phyloP scores from a whole-genome alignment of 768 basidiomycete species.

The Tricholoma terreum region DNA sequence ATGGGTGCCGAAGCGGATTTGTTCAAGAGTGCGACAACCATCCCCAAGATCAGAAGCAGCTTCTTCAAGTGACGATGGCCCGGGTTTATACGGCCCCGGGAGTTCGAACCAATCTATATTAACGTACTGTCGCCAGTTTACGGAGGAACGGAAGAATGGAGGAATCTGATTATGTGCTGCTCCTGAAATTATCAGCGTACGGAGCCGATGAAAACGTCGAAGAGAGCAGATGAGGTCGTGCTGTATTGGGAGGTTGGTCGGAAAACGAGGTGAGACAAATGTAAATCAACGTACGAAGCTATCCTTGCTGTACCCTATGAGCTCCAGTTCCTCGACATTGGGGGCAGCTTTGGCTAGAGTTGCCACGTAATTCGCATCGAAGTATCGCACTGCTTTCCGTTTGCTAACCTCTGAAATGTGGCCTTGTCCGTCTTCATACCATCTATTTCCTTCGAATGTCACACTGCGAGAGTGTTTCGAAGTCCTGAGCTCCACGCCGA shows the following conservation, averaged over 20 bases:
- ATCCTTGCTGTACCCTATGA: constrained; percentile 9
- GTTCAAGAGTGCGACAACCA: constrained; percentile 8
- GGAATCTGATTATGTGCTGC: neutral
- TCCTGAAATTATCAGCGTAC: neutral
- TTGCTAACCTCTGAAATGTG: neutral
- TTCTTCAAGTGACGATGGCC: constrained; percentile 1
- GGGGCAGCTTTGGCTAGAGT: constrained; percentile 5
- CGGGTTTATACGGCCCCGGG: neutral
- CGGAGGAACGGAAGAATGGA: constrained; percentile 3
- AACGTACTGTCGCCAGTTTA: neutral
- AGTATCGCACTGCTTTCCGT: neutral
- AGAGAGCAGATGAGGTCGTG: neutral
- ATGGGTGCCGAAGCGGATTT: neutral
- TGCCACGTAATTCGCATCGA: constrained; percentile 7
- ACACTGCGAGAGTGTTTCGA: neutral
- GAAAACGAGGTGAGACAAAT: neutral
- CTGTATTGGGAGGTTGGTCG: neutral
- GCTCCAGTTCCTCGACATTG: constrained; percentile 8
- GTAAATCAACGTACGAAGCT: neutral
- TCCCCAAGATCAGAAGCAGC: constrained; percentile 2
- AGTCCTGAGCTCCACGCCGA: constrained; percentile 4
- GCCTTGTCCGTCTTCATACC: constrained; percentile 5
- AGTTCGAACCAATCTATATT: neutral
- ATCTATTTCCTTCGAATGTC: constrained; percentile 5
- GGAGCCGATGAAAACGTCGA: neutral